phyloP scores from a whole-genome alignment of 495 filamentous ascomycete genomes.

The Hypoxylon perforatum region DNA sequence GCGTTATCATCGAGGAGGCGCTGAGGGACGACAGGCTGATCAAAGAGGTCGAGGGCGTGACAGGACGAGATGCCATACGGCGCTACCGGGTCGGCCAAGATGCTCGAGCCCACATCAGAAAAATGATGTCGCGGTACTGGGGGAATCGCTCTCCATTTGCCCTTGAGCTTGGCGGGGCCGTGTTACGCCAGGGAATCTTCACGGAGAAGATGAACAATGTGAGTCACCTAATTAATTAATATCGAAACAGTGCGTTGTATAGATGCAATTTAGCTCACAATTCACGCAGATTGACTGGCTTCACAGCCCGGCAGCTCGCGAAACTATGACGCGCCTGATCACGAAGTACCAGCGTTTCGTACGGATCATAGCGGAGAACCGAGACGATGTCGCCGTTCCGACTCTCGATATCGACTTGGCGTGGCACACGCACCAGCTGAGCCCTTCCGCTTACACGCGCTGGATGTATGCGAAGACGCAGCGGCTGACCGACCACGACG shows the following conservation, averaged over 20 bases:
- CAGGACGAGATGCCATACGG: slow-evolving; percentile 1
- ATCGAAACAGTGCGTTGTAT: slow-evolving; percentile 48
- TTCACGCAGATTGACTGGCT: slow-evolving; percentile 72
- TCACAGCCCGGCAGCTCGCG: slow-evolving; percentile 69
- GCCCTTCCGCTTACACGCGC: slow-evolving; percentile 69
- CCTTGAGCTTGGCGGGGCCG: slow-evolving; percentile 80
- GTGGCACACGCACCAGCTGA: slow-evolving; percentile 80
- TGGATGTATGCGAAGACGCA: slow-evolving; percentile 55
- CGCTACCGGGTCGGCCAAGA: slow-evolving; percentile 27
- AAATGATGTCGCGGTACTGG: slow-evolving; percentile 86
- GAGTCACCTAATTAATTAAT: slow-evolving; percentile 1
- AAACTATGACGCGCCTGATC: slow-evolving; percentile 75
- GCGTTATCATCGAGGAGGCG: slow-evolving; percentile 55
- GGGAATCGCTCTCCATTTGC: slow-evolving; percentile 76
- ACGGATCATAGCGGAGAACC: slow-evolving; percentile 68
- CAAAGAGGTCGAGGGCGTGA: slow-evolving; percentile 43
- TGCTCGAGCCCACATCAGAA: slow-evolving; percentile 67
- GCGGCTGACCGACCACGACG: slow-evolving; percentile 84
- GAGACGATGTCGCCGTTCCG: slow-evolving; percentile 71
- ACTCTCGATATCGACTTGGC: slow-evolving; percentile 90
- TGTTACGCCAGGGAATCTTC: slow-evolving; percentile 83
- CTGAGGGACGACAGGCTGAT: slow-evolving; percentile 44
- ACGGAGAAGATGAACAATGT: slow-evolving; percentile 81
- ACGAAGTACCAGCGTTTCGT: slow-evolving; percentile 79
- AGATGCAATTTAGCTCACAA: slow-evolving; percentile 1